phyloP scores from a whole-genome alignment of 495 filamentous ascomycete genomes.

The Apodospora peruviana region DNA sequence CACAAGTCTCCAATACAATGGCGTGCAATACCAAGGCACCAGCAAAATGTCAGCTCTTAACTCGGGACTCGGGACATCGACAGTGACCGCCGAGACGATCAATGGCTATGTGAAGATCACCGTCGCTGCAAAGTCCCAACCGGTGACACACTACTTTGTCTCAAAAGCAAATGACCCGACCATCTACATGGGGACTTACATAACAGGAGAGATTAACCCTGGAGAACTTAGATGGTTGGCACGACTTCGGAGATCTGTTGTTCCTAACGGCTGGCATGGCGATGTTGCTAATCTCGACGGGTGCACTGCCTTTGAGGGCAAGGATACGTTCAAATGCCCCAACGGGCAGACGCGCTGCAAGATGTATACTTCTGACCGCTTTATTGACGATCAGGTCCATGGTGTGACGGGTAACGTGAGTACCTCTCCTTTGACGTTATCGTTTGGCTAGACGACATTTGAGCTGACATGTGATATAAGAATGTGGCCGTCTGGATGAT shows the following conservation, averaged over 20 bases:
- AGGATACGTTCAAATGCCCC: slow-evolving; percentile 51
- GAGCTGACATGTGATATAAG: slow-evolving; percentile 2
- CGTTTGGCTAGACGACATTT: neutral
- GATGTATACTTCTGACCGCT: slow-evolving; percentile 57
- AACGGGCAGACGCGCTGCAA: slow-evolving; percentile 54
- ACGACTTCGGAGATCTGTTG: slow-evolving; percentile 40
- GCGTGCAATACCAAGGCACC: slow-evolving; percentile 49
- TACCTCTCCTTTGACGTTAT: neutral
- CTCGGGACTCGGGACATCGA: slow-evolving; percentile 50
- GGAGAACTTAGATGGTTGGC: slow-evolving; percentile 57
- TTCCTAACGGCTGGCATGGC: slow-evolving; percentile 49
- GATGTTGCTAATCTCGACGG: slow-evolving; percentile 36
- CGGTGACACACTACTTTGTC: slow-evolving; percentile 51
- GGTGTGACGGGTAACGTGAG: slow-evolving; percentile 38
- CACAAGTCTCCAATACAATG: slow-evolving; percentile 48
- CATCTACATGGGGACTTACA: slow-evolving; percentile 57
- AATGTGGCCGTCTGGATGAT: slow-evolving; percentile 41
- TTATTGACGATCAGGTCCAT: slow-evolving; percentile 54
- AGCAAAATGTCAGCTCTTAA: slow-evolving; percentile 48
- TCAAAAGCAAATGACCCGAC: slow-evolving; percentile 47
- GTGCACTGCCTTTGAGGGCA: slow-evolving; percentile 48
- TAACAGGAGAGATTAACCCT: slow-evolving; percentile 47
- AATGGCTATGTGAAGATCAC: slow-evolving; percentile 48
- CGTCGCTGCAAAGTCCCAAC: slow-evolving; percentile 40
- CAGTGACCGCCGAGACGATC: slow-evolving; percentile 40